Conservation (phyloP, 2,329 filamentous ascomycete genomes). For the Aspergillus persii region DNA sequence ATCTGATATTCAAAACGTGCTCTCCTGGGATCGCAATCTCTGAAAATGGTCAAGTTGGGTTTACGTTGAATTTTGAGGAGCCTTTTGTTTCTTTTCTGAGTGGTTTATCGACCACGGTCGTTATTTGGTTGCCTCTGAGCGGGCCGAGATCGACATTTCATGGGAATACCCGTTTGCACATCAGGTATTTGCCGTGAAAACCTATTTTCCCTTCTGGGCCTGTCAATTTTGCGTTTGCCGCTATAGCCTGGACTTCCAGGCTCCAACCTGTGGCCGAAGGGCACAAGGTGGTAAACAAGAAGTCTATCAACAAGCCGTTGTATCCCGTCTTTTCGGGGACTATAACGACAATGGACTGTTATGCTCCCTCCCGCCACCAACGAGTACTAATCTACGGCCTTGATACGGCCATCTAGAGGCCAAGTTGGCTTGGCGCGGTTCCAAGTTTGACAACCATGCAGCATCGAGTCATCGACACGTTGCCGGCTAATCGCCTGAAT, state of each 20-base stretch:
- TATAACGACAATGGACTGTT: background rate
- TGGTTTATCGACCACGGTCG: background rate
- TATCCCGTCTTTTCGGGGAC: background rate
- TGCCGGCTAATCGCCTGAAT: constrained; percentile 1
- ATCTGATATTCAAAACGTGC: too few species aligned
- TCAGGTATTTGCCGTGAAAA: background rate
- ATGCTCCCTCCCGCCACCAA: background rate
- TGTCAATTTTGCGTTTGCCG: background rate
- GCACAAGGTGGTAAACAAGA: background rate
- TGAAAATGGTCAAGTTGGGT: too few species aligned
- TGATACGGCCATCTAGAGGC: background rate
- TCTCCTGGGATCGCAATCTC: too few species aligned
- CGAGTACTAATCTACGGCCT: background rate
- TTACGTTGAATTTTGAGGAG: background rate
- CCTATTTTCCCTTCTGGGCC: background rate
- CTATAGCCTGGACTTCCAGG: background rate
- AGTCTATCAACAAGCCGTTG: background rate
- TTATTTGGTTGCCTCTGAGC: background rate
- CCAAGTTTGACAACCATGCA: background rate
- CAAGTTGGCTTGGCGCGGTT: background rate
- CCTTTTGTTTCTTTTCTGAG: background rate
- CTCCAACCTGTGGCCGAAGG: background rate
- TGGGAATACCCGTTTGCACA: background rate
- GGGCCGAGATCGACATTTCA: constrained; percentile 1
- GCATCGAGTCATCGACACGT: constrained; percentile 3